A percentile compares a stretch with the other conserved stretches of the same genome.
Conservation (phyloP, 169 alveolate genomes). For the Plasmodium sp. region DNA sequence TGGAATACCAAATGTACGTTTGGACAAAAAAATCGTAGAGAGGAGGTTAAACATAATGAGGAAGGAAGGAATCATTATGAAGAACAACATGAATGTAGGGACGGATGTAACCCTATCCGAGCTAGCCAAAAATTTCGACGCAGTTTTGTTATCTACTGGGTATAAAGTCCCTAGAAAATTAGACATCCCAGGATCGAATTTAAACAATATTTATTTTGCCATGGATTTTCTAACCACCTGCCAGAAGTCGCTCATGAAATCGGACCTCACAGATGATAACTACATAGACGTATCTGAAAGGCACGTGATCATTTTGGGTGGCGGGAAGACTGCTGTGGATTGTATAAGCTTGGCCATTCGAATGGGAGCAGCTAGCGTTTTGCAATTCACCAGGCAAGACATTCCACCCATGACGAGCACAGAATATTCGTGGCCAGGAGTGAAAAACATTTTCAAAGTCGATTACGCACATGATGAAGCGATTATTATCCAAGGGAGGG, state of each 20-base stretch:
- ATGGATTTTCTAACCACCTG: slow-evolving; percentile 78
- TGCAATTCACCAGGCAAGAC: slow-evolving; percentile 82
- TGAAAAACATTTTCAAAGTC: slow-evolving; percentile 68
- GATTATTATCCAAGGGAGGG: slow-evolving; percentile 79
- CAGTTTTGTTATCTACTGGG: slow-evolving; percentile 82
- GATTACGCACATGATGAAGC: slow-evolving; percentile 83
- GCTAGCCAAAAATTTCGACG: slow-evolving; percentile 74
- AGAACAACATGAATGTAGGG: slow-evolving; percentile 57
- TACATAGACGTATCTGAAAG: slow-evolving; percentile 77
- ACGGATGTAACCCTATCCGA: slow-evolving; percentile 55
- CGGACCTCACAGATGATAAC: slow-evolving; percentile 69
- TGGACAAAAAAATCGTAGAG: slow-evolving; percentile 80
- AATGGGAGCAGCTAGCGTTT: slow-evolving; percentile 81
- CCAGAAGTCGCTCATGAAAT: slow-evolving; percentile 76
- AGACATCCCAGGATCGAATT: slow-evolving; percentile 75
- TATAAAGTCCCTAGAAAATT: slow-evolving; percentile 64
- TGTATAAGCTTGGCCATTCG: slow-evolving; percentile 84
- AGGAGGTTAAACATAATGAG: slow-evolving; percentile 74
- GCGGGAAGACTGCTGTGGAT: slow-evolving; percentile 87
- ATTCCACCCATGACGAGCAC: slow-evolving; percentile 41
- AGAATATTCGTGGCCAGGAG: slow-evolving; percentile 74
- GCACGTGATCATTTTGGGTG: slow-evolving; percentile 83
- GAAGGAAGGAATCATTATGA: slow-evolving; percentile 76
- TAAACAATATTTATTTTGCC: slow-evolving; percentile 75
- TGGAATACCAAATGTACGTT: slow-evolving; percentile 83